phyloP scores from a whole-genome alignment of 805 yeast genomes.

The Clavispora carvajalis region DNA sequence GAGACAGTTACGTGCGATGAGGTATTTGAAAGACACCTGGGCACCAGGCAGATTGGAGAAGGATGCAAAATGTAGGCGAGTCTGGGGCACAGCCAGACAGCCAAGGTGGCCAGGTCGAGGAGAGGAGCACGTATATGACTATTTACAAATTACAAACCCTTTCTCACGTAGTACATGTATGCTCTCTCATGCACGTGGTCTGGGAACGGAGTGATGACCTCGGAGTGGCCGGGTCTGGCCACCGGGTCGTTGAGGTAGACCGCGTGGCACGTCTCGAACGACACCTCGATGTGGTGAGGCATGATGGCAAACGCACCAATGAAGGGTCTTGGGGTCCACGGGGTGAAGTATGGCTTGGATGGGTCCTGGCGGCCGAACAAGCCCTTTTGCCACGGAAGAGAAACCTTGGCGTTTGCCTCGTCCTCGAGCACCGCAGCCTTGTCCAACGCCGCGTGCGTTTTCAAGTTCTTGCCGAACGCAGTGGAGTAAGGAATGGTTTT shows the following conservation, averaged over 20 bases:
- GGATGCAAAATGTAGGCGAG: no score
- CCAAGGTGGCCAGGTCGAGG: no score
- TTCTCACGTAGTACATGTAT: slow-evolving; percentile 85
- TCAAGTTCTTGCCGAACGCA: slow-evolving; percentile 21
- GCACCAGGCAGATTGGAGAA: no score
- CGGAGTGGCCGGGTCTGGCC: slow-evolving; percentile 94
- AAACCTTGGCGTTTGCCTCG: slow-evolving; percentile 44
- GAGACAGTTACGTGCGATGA: no score
- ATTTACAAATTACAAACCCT: slow-evolving; percentile 42
- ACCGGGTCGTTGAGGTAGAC: slow-evolving; percentile 96
- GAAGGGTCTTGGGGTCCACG: slow-evolving; percentile 94
- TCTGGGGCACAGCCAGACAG: no score
- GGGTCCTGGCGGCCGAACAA: slow-evolving; percentile 79
- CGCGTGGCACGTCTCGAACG: slow-evolving; percentile 90
- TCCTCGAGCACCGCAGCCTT: slow-evolving; percentile 45
- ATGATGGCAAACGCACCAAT: slow-evolving; percentile 86
- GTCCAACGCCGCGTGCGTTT: slow-evolving; percentile 34
- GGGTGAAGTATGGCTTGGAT: slow-evolving; percentile 82
- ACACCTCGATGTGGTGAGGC: slow-evolving; percentile 88
- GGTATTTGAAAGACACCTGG: no score
- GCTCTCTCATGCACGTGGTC: slow-evolving; percentile 85
- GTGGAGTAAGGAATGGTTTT: slow-evolving; percentile 25
- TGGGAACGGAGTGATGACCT: slow-evolving; percentile 87
- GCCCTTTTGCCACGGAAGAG: slow-evolving; percentile 75
- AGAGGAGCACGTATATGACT: slow-evolving; percentile 2